phyloP scores from a whole-genome alignment of 2,329 filamentous ascomycete genomes.

The Zymoseptoria crescenta region DNA sequence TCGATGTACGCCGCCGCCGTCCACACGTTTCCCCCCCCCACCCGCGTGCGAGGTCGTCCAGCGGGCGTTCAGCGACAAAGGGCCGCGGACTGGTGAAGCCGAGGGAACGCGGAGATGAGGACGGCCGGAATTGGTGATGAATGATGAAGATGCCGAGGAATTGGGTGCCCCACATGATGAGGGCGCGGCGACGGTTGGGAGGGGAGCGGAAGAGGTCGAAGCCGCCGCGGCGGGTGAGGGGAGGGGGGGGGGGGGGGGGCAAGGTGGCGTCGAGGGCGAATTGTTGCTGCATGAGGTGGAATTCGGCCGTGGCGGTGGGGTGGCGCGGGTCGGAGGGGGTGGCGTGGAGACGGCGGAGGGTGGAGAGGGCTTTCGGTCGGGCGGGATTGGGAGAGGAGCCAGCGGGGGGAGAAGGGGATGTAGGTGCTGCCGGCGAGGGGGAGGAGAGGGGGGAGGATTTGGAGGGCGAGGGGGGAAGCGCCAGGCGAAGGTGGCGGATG shows the following conservation, averaged over 20 bases:
- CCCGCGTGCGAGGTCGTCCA: slow-evolving; percentile 32
- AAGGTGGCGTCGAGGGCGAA: slow-evolving; percentile 33
- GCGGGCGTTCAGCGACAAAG: slow-evolving; percentile 32
- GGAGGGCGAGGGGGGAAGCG: slow-evolving; percentile 39
- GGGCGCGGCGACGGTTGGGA: slow-evolving; percentile 33
- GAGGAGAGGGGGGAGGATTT: too few species aligned
- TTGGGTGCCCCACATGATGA: slow-evolving; percentile 31
- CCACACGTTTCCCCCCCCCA: slow-evolving; percentile 35
- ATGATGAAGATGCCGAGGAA: slow-evolving; percentile 19
- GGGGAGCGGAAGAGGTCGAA: slow-evolving; percentile 38
- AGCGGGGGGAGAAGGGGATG: slow-evolving; percentile 28
- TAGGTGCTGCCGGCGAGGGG: slow-evolving; percentile 33
- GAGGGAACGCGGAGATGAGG: slow-evolving; percentile 31
- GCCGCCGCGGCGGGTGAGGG: too few species aligned
- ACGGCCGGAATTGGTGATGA: slow-evolving; percentile 35
- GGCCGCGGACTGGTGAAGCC: slow-evolving; percentile 24
- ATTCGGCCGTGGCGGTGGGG: slow-evolving; percentile 32
- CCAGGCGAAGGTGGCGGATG: slow-evolving; percentile 36
- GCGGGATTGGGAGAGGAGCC: slow-evolving; percentile 18
- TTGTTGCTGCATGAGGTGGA: slow-evolving; percentile 40
- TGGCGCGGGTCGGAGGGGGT: slow-evolving; percentile 34
- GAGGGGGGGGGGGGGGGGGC: too few species aligned
- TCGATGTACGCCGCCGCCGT: slow-evolving; percentile 38
- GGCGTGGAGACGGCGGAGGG: slow-evolving; percentile 42
- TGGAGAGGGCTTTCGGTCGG: slow-evolving; percentile 22